Evolutionary conservation across 2,329 filamentous ascomycete genomes (phyloP).

Genomic region (Penicillium palitans): DNA sequence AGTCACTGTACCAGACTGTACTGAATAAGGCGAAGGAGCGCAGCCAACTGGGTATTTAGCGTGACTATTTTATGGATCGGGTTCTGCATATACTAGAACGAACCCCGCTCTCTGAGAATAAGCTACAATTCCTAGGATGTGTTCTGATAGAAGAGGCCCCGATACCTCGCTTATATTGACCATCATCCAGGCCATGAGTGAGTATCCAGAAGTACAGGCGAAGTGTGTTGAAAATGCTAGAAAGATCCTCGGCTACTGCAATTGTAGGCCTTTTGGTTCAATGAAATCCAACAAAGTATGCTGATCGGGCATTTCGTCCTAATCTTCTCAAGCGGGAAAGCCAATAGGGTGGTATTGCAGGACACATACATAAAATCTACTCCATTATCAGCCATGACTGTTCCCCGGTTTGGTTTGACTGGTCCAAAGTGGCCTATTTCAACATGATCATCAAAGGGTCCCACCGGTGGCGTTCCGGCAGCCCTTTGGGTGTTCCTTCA

Average conservation of each 20-base stretch:
- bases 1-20: background rate
- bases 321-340: background rate
- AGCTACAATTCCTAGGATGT: background rate
- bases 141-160: slow-evolving; percentile 1
- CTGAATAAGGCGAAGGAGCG: background rate
- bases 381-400: background rate
- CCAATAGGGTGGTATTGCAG: background rate
- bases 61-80: background rate
- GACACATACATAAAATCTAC: background rate
- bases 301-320: background rate
- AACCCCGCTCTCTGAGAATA: background rate
- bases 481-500: background rate
- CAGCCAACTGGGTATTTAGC: background rate
- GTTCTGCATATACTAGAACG: background rate
- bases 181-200: slow-evolving; percentile 4
- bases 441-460: background rate
- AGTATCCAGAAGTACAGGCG: background rate
- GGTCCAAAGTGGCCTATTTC: background rate
- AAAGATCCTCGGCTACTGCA: too few relatives aligned
- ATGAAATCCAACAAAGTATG: background rate
- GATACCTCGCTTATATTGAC: slow-evolving; percentile 2
- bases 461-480: background rate
- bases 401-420: background rate
- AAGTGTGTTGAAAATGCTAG: background rate
- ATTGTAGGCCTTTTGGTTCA: too few relatives aligned